phyloP scores from a whole-genome alignment of 2,329 filamentous ascomycete genomes.

The Zalaria obscura region DNA sequence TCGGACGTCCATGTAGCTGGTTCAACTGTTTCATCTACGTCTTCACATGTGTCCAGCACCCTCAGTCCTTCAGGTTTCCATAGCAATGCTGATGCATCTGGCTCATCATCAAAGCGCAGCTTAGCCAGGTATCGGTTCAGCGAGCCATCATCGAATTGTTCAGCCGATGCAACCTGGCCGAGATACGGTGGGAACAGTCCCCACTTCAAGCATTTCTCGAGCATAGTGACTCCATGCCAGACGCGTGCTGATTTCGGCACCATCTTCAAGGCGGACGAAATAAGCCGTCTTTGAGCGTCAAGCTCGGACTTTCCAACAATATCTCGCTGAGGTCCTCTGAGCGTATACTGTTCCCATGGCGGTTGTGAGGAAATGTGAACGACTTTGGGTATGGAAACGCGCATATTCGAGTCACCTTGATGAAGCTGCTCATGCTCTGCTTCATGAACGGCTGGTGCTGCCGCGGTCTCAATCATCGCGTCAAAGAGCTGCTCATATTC shows the following conservation, averaged over 20 bases:
- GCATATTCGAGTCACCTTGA: conserved; percentile 31
- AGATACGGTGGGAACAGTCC: conserved; percentile 30
- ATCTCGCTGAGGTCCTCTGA: conserved; percentile 1
- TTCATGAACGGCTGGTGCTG: conserved; percentile 18
- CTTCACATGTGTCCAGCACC: conserved; percentile 24
- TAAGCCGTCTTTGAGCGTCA: conserved; percentile 17
- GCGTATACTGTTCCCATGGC: conserved; percentile 32
- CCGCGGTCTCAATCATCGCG: conserved; percentile 18
- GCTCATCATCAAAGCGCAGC: conserved; percentile 16
- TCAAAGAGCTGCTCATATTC: conserved; percentile 1
- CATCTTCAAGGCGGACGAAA: conserved; percentile 20
- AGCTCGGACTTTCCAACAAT: conserved; percentile 12
- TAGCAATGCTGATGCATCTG: conserved; percentile 26
- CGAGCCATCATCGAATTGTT: conserved; percentile 26
- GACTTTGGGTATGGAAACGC: conserved; percentile 35
- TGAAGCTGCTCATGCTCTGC: conserved; percentile 31
- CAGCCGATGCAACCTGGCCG: conserved; percentile 21
- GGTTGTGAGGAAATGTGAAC: conserved; percentile 26
- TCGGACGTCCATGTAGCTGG: neutral
- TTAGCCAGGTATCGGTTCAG: conserved; percentile 21
- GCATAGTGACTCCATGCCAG: conserved; percentile 27
- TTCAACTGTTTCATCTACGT: conserved; percentile 23
- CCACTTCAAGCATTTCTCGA: conserved; percentile 32
- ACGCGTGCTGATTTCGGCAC: conserved; percentile 14
- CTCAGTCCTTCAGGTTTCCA: conserved; percentile 36